Evolutionary conservation across 2,329 filamentous ascomycete species (phyloP).

Genomic region (Raffaelea arxii): DNA sequence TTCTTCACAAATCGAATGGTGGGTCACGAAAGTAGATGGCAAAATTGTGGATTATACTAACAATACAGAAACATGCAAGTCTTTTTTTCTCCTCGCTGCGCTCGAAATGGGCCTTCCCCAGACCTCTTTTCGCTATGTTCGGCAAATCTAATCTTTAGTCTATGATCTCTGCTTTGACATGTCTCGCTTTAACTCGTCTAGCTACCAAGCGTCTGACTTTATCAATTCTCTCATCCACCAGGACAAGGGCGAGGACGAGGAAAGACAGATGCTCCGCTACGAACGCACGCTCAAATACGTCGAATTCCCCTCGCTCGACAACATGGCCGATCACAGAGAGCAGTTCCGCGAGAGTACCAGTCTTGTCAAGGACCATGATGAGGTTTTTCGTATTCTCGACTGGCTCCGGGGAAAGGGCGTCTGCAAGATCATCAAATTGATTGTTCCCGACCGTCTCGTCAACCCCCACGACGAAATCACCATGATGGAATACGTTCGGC

Average conservation of each 20-base stretch:
- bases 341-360: constrained; percentile 1
- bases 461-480: constrained; percentile 9
- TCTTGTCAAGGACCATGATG: background rate
- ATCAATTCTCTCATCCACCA: constrained; percentile 3
- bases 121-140: background rate
- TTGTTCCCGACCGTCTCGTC: constrained; percentile 7
- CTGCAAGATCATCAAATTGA: constrained; percentile 8
- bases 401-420: constrained; percentile 7
- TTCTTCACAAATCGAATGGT: constrained; percentile 7
- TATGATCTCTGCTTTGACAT: constrained; percentile 10
- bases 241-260: background rate
- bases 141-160: background rate
- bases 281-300: constrained; percentile 8
- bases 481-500: constrained; percentile 3
- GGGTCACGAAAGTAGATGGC: too few relatives aligned
- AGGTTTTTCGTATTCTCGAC: constrained; percentile 7
- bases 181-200: constrained; percentile 5
- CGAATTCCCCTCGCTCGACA: constrained; percentile 8
- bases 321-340: background rate
- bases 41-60: too few relatives aligned
- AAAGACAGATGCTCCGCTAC: constrained; percentile 1
- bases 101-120: too few relatives aligned
- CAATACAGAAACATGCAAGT: too few relatives aligned
- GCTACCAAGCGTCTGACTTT: constrained; percentile 6
- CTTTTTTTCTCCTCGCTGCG: background rate